These are phyloP conservation scores for Rutidosis leptorrhynchoides DNA, from an alignment of 129 eudicot species.

Conservation along the genomic window DNA sequence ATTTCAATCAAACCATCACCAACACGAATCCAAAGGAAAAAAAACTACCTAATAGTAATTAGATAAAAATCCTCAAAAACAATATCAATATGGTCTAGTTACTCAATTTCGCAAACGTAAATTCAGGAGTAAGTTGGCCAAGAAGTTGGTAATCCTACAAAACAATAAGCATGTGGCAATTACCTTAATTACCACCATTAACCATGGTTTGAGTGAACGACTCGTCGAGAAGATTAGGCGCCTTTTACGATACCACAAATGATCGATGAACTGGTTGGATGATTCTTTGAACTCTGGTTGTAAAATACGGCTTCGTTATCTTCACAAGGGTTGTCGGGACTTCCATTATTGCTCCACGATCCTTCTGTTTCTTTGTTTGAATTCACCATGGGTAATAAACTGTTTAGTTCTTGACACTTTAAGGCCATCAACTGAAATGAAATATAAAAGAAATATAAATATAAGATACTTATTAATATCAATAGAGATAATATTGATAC, in stretches of 20 bases:
- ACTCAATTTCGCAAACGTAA: too few relatives aligned
- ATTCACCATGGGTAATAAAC: slow-evolving; percentile 39
- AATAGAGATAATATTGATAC: too few relatives aligned
- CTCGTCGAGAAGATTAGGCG: slow-evolving; percentile 39
- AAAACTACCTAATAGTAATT: too few relatives aligned
- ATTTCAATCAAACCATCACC: too few relatives aligned
- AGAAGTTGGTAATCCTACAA: slow-evolving; percentile 52
- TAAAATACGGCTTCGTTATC: slow-evolving; percentile 32
- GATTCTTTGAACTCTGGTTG: slow-evolving; percentile 33
- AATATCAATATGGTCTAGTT: too few relatives aligned
- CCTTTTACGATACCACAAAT: slow-evolving; percentile 23
- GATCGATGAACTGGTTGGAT: slow-evolving; percentile 35
- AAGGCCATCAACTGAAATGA: slow-evolving; percentile 44
- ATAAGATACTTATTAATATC: too few relatives aligned
- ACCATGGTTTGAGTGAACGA: slow-evolving; percentile 33
- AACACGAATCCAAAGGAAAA: too few relatives aligned
- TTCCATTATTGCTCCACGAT: slow-evolving; percentile 89
- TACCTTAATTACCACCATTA: slow-evolving; percentile 47
- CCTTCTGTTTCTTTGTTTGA: slow-evolving; percentile 69
- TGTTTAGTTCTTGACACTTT: slow-evolving; percentile 45
- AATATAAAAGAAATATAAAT: slow-evolving; percentile 12
- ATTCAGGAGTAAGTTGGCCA: too few relatives aligned
- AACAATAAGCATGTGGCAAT: slow-evolving; percentile 57
- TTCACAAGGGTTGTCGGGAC: slow-evolving; percentile 61
- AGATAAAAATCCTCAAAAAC: too few relatives aligned